Evolutionary conservation across 257 asterid genomes (phyloP), one percentile per base, ranked within the genome.

Genomic region (Rubia yunnanensis): DNA sequence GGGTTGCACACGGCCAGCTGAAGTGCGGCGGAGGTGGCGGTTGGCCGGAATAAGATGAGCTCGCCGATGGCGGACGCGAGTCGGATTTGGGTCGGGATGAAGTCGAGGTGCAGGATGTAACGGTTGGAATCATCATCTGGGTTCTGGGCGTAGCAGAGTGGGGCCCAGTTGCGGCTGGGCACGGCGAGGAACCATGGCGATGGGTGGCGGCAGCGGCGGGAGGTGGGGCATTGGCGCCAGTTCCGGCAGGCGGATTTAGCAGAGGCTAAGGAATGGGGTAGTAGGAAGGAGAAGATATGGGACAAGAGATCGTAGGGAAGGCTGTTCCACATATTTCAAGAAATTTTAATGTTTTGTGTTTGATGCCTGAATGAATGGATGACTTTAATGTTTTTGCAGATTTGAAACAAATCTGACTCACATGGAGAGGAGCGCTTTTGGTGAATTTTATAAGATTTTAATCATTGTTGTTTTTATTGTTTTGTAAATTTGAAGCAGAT

Each of bases 141-240:
- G 26, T 86, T 83, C 77, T 79, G 80, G 57, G 82, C 83, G 62
- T 72, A 82, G 76, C 88, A 86, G 36, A 86, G 77, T 26, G 65
- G 64, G 31, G 73, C 72, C 10, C 73, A 65, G 38, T 60, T 63
- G 30, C 87, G 85, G 7, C 73, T 68, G 9, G 96, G 92, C 73
- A 84, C 41, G 18, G 91, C 90, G 6, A 88, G 0, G 70, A 86
- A 85, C 98, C 98, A 91, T 20, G 92, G 81, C 23, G 80, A 86
- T 13, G 78, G 83, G 18, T 39, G 69, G 48, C 30, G 74, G 55
- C 23, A 8, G 13, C 39, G 28, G 20, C 59, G 67, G 27, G 71
- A 72, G 27, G 71, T 74, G 14, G 79, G 81, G 55, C 88, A 69
- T 31, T 69, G 53, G 31, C 54, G 71, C 98, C 98, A 91, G 56